Conservation (phyloP, 179 eudicot genomes). For the Patellifolia procumbens region DNA sequence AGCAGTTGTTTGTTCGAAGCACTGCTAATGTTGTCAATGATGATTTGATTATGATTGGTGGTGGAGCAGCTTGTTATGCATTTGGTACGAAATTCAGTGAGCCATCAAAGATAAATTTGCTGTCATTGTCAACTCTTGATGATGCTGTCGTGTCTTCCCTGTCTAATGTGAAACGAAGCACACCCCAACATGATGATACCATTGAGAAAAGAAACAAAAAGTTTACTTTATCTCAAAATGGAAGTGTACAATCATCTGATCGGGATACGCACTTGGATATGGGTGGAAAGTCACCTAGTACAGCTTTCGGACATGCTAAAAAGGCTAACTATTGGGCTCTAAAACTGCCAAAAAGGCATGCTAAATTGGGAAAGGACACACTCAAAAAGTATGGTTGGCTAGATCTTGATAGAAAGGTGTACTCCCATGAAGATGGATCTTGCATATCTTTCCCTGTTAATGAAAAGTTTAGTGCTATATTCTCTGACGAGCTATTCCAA, state of each 20-base stretch:
- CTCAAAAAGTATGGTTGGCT: constrained; percentile 89
- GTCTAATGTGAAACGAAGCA: constrained; percentile 29
- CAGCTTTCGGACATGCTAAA: constrained; percentile 22
- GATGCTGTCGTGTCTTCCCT: constrained; percentile 23
- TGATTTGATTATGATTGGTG: constrained; percentile 80
- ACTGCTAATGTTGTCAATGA: constrained; percentile 56
- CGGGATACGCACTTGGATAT: constrained; percentile 25
- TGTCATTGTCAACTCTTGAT: constrained; percentile 41
- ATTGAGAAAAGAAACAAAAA: constrained; percentile 22
- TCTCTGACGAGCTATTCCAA: constrained; percentile 36
- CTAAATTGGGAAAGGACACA: constrained; percentile 80
- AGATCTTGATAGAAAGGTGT: constrained; percentile 78
- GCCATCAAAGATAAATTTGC: constrained; percentile 69
- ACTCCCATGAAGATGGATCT: constrained; percentile 55
- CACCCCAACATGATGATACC: constrained; percentile 23
- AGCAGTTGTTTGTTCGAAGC: constrained; percentile 82
- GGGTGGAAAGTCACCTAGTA: constrained; percentile 25
- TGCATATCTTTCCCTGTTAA: constrained; percentile 77
- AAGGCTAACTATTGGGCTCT: constrained; percentile 54
- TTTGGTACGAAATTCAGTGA: constrained; percentile 98
- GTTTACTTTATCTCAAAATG: constrained; percentile 25
- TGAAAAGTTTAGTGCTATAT: constrained; percentile 46
- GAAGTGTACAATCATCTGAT: constrained; percentile 32
- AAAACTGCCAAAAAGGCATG: constrained; percentile 56
- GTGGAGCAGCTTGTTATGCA: constrained; percentile 97